These are phyloP conservation scores for Orychophragmus violaceus DNA, from an alignment of 345 rosid species.

Conservation along the genomic window DNA sequence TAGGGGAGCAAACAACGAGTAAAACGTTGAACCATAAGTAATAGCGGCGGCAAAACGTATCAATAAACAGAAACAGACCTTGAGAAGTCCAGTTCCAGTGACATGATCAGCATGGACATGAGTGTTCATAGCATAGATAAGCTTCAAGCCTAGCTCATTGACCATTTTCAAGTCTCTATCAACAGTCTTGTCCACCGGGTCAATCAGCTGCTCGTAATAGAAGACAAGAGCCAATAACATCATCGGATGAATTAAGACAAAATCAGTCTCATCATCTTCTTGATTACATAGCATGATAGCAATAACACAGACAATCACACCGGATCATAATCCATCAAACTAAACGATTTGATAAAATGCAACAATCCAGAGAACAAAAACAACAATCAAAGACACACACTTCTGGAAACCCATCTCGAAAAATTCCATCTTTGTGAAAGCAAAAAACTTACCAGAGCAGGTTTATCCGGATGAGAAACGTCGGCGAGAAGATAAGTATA, in stretches of 20 bases:
- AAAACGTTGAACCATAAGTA: neutral
- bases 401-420: neutral
- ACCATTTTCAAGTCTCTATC: slow-evolving; percentile 74
- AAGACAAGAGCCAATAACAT: no score
- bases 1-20: neutral
- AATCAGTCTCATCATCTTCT: no score
- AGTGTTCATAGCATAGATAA: slow-evolving; percentile 77
- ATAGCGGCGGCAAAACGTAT: no score
- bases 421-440: neutral
- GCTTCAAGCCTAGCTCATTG: slow-evolving; percentile 68
- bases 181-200: slow-evolving; percentile 84
- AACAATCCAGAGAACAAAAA: no score
- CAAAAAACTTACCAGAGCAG: slow-evolving; percentile 56
- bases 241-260: no score
- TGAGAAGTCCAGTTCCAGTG: slow-evolving; percentile 81
- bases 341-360: no score
- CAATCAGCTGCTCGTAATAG: slow-evolving; percentile 57
- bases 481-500: slow-evolving; percentile 94
- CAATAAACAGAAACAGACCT: slow-evolving; percentile 45
- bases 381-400: neutral
- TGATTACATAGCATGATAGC: no score
- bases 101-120: slow-evolving; percentile 99
- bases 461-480: slow-evolving; percentile 70
- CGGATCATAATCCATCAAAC: no score
- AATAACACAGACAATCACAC: no score